Conservation (phyloP, 2,329 filamentous ascomycete species). For the Akanthomyces muscarius region DNA sequence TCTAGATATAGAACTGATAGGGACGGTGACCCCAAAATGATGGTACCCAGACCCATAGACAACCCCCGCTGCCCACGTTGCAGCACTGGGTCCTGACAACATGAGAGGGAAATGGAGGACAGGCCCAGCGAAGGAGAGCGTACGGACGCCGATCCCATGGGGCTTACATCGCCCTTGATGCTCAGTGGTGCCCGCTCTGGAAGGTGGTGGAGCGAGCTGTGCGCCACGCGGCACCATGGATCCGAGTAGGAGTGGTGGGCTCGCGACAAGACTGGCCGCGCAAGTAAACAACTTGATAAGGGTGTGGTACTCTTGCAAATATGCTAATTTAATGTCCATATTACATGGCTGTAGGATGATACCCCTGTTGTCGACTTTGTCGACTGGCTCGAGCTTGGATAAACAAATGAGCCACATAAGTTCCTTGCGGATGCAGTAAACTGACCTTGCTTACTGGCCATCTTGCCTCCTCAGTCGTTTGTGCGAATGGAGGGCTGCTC, state of each 20-base stretch:
- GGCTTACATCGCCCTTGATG: not conserved
- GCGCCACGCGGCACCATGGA: slow-evolving; percentile 14
- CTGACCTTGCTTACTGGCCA: no score
- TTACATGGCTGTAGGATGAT: not conserved
- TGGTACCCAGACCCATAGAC: not conserved
- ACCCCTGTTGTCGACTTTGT: not conserved
- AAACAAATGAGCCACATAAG: not conserved
- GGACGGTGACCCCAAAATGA: not conserved
- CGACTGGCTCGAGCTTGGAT: not conserved
- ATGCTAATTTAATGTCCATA: not conserved
- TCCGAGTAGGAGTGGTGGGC: slow-evolving; percentile 7
- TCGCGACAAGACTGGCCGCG: not conserved
- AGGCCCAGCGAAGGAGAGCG: not conserved
- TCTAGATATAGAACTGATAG: not conserved
- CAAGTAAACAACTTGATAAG: not conserved
- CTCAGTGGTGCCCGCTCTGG: slow-evolving; percentile 13
- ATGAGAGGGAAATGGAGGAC: not conserved
- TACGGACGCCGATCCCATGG: not conserved
- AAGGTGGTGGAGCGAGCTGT: not conserved
- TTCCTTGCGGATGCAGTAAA: not conserved
- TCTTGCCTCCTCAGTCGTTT: not conserved
- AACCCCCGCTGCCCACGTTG: slow-evolving; percentile 1
- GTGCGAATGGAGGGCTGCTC: not conserved
- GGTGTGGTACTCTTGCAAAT: not conserved
- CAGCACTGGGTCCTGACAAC: not conserved